phyloP scores from a whole-genome alignment of 768 basidiomycete genomes.

The Leucocoprinus leucothites region DNA sequence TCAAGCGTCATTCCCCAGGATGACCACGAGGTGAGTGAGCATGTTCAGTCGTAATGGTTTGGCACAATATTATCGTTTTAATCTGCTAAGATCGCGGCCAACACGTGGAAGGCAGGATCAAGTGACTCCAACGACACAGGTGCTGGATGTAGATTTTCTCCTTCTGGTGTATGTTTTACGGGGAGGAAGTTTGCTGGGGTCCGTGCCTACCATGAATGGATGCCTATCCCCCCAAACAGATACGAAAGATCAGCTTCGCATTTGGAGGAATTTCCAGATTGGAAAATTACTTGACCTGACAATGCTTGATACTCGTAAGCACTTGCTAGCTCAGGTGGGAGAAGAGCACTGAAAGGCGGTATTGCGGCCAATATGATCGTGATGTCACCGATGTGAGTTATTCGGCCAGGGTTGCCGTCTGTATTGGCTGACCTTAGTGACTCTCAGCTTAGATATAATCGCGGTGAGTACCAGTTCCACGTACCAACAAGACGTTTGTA shows the following conservation, averaged over 20 bases:
- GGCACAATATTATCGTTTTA: not conserved
- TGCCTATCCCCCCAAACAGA: conserved; percentile 59
- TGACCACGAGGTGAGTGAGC: conserved; percentile 40
- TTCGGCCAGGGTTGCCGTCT: not conserved
- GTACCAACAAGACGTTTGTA: too few species aligned
- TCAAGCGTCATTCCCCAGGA: conserved; percentile 28
- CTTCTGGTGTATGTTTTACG: conserved; percentile 55
- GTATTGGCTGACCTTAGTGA: too few species aligned
- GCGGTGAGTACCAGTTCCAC: too few species aligned
- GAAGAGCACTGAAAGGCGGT: too few species aligned
- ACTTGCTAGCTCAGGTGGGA: not conserved
- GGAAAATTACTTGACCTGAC: conserved; percentile 58
- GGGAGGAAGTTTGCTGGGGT: conserved; percentile 58
- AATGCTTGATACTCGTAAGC: conserved; percentile 59
- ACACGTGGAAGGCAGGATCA: conserved; percentile 55
- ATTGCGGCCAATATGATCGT: conserved; percentile 48
- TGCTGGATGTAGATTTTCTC: conserved; percentile 46
- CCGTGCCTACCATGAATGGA: conserved; percentile 60
- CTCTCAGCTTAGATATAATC: conserved; percentile 50
- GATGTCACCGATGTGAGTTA: conserved; percentile 49
- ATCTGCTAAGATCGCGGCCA: conserved; percentile 43
- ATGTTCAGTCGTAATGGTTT: not conserved
- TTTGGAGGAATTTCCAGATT: conserved; percentile 64
- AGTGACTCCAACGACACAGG: conserved; percentile 53
- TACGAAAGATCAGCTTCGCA: conserved; percentile 50